phyloP scores from a whole-genome alignment of 2,329 filamentous ascomycete genomes.

The Talaromyces marneffei region DNA sequence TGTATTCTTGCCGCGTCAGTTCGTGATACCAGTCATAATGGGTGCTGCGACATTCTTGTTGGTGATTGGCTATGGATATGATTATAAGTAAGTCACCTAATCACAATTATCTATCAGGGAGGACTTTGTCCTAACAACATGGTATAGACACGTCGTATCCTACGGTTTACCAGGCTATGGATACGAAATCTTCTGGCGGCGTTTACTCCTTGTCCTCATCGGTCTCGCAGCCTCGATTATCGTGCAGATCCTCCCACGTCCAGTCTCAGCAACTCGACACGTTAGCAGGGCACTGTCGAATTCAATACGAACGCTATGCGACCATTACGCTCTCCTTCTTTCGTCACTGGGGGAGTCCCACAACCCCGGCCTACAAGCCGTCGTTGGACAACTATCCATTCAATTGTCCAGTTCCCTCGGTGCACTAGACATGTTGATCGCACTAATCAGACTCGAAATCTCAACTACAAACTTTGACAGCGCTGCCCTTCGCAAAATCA shows the following conservation, averaged over 20 bases:
- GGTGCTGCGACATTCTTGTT: constrained; percentile 42
- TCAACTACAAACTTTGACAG: constrained; percentile 36
- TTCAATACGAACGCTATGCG: constrained; percentile 38
- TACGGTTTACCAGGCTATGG: constrained; percentile 46
- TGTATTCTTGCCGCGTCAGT: constrained; percentile 27
- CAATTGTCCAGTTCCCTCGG: constrained; percentile 29
- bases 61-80: constrained; percentile 46
- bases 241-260: constrained; percentile 45
- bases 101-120: neutral
- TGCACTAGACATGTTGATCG: constrained; percentile 30
- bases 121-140: constrained; percentile 5
- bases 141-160: constrained; percentile 31
- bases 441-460: constrained; percentile 34
- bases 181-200: constrained; percentile 47
- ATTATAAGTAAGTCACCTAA: constrained; percentile 27
- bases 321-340: constrained; percentile 47
- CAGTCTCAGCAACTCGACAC: constrained; percentile 44
- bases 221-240: constrained; percentile 41
- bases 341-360: constrained; percentile 39
- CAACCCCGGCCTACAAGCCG: constrained; percentile 17
- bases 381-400: constrained; percentile 28
- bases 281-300: constrained; percentile 44
- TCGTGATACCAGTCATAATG: constrained; percentile 33
- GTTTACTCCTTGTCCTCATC: constrained; percentile 40
- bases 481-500: constrained; percentile 27